These are phyloP conservation scores for Mrakia blollopis DNA, from an alignment of 768 basidiomycete genomes.

Conservation along the genomic window DNA sequence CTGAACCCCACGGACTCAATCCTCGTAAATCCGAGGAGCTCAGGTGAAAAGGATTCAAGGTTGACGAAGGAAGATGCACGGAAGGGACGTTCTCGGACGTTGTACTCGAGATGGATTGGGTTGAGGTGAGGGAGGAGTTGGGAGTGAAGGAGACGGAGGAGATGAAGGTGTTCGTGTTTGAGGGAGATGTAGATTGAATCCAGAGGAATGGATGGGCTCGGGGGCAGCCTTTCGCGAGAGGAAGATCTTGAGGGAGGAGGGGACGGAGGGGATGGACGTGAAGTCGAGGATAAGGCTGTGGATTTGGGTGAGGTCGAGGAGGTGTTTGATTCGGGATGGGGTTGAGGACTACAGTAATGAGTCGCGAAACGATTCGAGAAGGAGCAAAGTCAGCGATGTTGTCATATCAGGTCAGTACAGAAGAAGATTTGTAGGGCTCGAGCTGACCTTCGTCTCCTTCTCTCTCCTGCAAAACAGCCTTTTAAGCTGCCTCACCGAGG, in stretches of 20 bases:
- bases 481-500: neutral
- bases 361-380: neutral
- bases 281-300: neutral
- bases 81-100: too few species aligned
- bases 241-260: neutral
- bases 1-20: too few species aligned
- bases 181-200: neutral
- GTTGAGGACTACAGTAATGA: neutral
- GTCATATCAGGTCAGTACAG: neutral
- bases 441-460: neutral
- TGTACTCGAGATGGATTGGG: too few species aligned
- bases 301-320: neutral
- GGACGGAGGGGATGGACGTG: neutral
- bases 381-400: neutral
- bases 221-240: neutral
- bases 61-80: too few species aligned
- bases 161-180: neutral
- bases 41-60: too few species aligned
- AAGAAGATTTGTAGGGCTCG: neutral
- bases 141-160: neutral
- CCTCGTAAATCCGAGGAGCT: too few species aligned
- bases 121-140: too few species aligned
- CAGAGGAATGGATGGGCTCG: neutral
- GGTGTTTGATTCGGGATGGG: neutral
- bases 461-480: neutral